Evolutionary conservation across 495 filamentous ascomycete genomes (phyloP).

Genomic region (Aspergillus heteromorphus): DNA sequence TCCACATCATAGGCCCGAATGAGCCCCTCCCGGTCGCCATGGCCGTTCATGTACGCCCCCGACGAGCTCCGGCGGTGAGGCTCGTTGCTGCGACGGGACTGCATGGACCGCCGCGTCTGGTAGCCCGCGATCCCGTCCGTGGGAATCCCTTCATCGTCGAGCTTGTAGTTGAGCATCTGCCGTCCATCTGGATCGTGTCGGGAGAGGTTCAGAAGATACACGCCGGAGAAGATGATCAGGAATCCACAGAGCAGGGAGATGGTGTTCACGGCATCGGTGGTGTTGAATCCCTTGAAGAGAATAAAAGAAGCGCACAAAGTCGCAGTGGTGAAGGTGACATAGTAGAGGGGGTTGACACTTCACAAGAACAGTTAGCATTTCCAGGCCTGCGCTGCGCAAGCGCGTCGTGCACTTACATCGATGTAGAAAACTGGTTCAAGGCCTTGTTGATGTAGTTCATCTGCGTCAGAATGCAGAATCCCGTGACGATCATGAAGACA

Average conservation of each 20-base stretch:
- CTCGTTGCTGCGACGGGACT: constrained; percentile 66
- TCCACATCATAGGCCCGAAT: constrained; percentile 81
- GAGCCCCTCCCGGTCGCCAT: constrained; percentile 66
- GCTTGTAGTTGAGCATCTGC: constrained; percentile 56
- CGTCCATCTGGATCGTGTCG: constrained; percentile 83
- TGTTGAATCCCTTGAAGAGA: constrained; percentile 96
- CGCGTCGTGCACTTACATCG: constrained; percentile 61
- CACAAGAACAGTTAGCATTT: constrained; percentile 23
- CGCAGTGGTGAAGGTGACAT: constrained; percentile 97
- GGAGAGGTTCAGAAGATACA: constrained; percentile 94
- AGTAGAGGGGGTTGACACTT: constrained; percentile 97
- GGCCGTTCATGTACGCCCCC: constrained; percentile 48
- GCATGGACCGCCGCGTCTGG: constrained; percentile 89
- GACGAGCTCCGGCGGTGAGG: constrained; percentile 49
- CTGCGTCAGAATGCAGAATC: constrained; percentile 91
- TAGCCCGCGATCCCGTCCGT: constrained; percentile 87
- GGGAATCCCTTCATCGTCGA: constrained; percentile 68
- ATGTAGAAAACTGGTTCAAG: constrained; percentile 91
- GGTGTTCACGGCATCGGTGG: constrained; percentile 86
- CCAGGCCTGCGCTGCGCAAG: not conserved
- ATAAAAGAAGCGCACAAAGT: constrained; percentile 95
- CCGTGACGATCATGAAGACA: constrained; percentile 89
- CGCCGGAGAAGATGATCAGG: constrained; percentile 92
- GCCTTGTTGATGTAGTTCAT: constrained; percentile 99
- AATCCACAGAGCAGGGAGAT: constrained; percentile 91